These are phyloP conservation scores for Cercospora beticola DNA, from an alignment of 2,329 filamentous ascomycete species.

Conservation along the genomic window DNA sequence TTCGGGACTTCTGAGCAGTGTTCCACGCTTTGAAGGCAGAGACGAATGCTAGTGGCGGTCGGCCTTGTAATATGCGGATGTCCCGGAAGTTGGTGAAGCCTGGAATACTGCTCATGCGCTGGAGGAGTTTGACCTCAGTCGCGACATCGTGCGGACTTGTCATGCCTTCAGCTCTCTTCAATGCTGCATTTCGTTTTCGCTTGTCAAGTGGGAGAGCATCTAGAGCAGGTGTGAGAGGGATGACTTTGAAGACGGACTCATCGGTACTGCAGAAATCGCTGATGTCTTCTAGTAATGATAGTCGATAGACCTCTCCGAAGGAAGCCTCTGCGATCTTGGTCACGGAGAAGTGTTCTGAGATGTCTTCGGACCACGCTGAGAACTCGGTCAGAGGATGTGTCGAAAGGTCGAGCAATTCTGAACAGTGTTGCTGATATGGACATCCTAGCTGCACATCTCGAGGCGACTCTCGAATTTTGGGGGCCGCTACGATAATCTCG, in stretches of 20 bases:
- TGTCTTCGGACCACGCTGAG: slow-evolving; percentile 42
- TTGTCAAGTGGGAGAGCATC: slow-evolving; percentile 48
- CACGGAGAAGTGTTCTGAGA: slow-evolving; percentile 50
- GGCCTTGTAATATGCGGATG: slow-evolving; percentile 58
- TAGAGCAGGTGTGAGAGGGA: slow-evolving; percentile 41
- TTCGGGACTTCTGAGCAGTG: slow-evolving; percentile 42
- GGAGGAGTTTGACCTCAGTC: slow-evolving; percentile 54
- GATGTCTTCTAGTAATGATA: slow-evolving; percentile 42
- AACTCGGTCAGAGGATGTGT: slow-evolving; percentile 41
- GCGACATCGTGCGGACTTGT: slow-evolving; percentile 46
- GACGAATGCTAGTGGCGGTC: slow-evolving; percentile 53
- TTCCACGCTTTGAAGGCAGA: slow-evolving; percentile 50
- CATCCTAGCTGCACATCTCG: background rate
- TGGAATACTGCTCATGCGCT: slow-evolving; percentile 58
- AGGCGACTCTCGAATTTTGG: no score
- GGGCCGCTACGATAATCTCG: background rate
- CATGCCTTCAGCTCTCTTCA: slow-evolving; percentile 46
- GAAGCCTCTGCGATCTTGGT: slow-evolving; percentile 66
- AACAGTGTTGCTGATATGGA: slow-evolving; percentile 32
- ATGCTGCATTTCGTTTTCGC: slow-evolving; percentile 50
- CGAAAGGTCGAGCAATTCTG: slow-evolving; percentile 32
- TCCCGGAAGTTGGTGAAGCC: slow-evolving; percentile 64
- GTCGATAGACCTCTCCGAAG: slow-evolving; percentile 64
- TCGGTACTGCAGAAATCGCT: slow-evolving; percentile 36
- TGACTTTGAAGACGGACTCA: slow-evolving; percentile 52